A percentile compares a stretch with the other conserved stretches of the same genome.
These are phyloP conservation scores for Globisporangium cederbergense DNA, from an alignment of 352 stramenopile species.

Conservation along the genomic window DNA sequence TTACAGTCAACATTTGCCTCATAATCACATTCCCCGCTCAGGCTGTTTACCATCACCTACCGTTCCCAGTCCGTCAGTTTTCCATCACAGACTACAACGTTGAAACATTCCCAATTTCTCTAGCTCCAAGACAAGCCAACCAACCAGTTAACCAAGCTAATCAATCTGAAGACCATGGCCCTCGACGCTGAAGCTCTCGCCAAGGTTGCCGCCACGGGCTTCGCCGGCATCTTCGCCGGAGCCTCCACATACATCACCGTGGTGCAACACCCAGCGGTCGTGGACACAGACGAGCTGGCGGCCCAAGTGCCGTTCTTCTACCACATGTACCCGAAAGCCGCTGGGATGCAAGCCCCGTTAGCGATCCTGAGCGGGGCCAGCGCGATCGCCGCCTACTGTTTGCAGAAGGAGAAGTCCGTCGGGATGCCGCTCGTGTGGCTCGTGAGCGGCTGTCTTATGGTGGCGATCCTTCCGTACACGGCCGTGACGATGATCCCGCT, in stretches of 20 bases:
- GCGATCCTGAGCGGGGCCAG: constrained; percentile 22
- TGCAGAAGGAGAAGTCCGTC: constrained; percentile 9
- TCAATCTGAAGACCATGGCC: not conserved
- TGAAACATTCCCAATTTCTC: not conserved
- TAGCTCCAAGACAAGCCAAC: not conserved
- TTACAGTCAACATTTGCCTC: no score
- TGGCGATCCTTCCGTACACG: constrained; percentile 66
- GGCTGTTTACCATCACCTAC: no score
- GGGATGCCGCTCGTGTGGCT: constrained; percentile 12
- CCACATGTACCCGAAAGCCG: constrained; percentile 24
- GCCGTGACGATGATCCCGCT: constrained; percentile 62
- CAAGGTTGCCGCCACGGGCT: constrained; percentile 16
- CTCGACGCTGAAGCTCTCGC: constrained; percentile 11
- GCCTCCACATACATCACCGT: constrained; percentile 28
- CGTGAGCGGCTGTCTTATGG: constrained; percentile 43
- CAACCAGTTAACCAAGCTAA: no score
- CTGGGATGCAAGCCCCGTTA: constrained; percentile 18
- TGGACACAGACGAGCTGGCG: constrained; percentile 5
- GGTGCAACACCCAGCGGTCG: constrained; percentile 33
- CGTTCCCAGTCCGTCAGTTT: no score
- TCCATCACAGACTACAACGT: no score
- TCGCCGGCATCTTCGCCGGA: constrained; percentile 27
- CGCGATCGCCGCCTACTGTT: constrained; percentile 15
- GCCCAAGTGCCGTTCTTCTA: constrained; percentile 27
- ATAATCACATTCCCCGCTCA: no score